Conservation (phyloP, 1,284 basidiomycete species). For the Sanghuangporus weigelae region DNA sequence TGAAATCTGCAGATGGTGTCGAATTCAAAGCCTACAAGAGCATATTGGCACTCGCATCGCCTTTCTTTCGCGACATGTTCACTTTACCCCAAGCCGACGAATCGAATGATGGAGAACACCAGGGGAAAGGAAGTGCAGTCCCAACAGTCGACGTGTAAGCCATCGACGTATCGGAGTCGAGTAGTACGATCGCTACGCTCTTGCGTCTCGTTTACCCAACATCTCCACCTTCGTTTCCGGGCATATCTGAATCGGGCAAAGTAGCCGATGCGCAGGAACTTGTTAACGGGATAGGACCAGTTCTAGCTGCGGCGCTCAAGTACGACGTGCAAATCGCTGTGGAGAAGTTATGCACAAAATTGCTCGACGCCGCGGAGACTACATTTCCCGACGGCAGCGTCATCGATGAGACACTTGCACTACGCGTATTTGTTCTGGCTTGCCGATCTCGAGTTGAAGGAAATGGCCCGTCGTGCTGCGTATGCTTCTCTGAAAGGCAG, state of each 20-base stretch:
- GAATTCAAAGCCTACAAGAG: constrained; percentile 23
- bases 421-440: constrained; percentile 6
- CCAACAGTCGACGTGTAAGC: constrained; percentile 33
- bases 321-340: constrained; percentile 29
- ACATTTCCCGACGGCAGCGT: background rate
- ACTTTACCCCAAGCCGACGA: constrained; percentile 20
- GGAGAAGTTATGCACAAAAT: constrained; percentile 41
- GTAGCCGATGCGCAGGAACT: background rate
- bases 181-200: constrained; percentile 39
- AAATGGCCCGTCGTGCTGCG: constrained; percentile 7
- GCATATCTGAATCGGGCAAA: background rate
- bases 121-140: constrained; percentile 18
- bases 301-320: constrained; percentile 31
- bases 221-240: constrained; percentile 25
- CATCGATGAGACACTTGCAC: constrained; percentile 6
- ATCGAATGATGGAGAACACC: background rate
- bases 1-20: constrained; percentile 20
- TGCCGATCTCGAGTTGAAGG: constrained; percentile 3
- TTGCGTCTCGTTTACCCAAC: constrained; percentile 47
- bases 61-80: constrained; percentile 26
- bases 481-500: constrained; percentile 1
- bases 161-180: constrained; percentile 51
- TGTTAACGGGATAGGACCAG: constrained; percentile 15
- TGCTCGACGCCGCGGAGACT: constrained; percentile 37
- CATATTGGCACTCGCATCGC: constrained; percentile 22